phyloP scores from a whole-genome alignment of 176 grass and related monocot genomes.

The Oryza nivara region DNA sequence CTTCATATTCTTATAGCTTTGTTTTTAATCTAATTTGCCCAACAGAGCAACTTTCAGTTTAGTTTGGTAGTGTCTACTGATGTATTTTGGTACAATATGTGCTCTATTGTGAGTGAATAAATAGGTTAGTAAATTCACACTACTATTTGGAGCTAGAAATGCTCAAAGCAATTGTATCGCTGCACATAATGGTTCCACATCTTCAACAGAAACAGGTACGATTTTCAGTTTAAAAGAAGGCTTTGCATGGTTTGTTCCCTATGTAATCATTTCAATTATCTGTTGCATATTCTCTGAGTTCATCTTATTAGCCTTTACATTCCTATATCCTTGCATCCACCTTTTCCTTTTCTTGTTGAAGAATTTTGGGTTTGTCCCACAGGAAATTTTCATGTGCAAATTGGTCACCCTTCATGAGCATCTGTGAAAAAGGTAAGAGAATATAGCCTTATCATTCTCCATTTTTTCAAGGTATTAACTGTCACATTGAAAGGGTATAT shows the following conservation, averaged over 20 bases:
- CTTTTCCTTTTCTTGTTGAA: constrained; percentile 23
- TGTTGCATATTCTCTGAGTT: constrained; percentile 4
- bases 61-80: neutral
- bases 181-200: neutral
- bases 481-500: neutral
- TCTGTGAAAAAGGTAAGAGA: constrained; percentile 17
- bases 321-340: constrained; percentile 7
- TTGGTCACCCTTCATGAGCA: neutral
- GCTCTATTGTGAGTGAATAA: neutral
- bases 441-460: neutral
- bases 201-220: neutral
- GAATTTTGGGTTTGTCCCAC: neutral
- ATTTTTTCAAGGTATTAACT: neutral
- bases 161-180: neutral
- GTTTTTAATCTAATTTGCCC: neutral
- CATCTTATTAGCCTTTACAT: neutral
- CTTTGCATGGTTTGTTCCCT: neutral
- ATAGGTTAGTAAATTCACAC: neutral
- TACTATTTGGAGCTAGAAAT: neutral
- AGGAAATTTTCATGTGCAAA: constrained; percentile 2
- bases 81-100: constrained; percentile 4
- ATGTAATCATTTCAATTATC: constrained; percentile 17
- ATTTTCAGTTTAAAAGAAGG: constrained; percentile 21
- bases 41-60: neutral
- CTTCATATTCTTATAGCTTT: neutral